Base-by-base conservation (phyloP, 1,139 yeast genomes). In the Sugiyamaella xylanicola region DNA sequence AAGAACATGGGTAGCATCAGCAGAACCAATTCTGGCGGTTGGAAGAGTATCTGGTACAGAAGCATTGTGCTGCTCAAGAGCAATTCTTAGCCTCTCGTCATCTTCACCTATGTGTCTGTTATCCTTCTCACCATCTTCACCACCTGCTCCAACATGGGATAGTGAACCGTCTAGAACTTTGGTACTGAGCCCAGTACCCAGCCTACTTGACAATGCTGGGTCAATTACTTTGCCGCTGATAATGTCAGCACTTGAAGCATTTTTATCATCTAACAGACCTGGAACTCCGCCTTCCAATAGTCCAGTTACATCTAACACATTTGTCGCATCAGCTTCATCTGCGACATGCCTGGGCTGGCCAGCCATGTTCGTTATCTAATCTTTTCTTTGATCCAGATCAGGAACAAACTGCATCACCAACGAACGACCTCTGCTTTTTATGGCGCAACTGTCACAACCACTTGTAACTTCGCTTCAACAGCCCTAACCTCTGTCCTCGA, bases 31-130 rank as follows among this genome's bases (percentile, higher is more conserved):
- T 25, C 29, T 25, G 8, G 29, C 9, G 8, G 27, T 20, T 16
- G 42, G 25, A 9, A n/a, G n/a, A n/a, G n/a, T n/a, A n/a, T n/a
- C n/a, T n/a, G n/a, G n/a, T n/a, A n/a, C n/a, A n/a, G n/a, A n/a
- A n/a, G 53, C 46, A 19, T 41, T 49, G 19, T 49, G 53, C 13
- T 49, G 53, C 19, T 49, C 42, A 5, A 49, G 53, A 41, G 47
- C 53, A 20, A 49, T 19, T 35, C 47, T 27, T 13, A 49, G 29
- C 16, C 47, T 32, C n/a, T 44, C 22, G 20, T 40, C 51, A 15
- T 48, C 51, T 11, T 39, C 39, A n/a, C n/a, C n/a, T n/a, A n/a
- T n/a, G n/a, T n/a, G n/a, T n/a, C n/a, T n/a, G n/a, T n/a, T n/a
- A n/a, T n/a, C n/a, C n/a, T n/a, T n/a, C n/a, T n/a, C n/a, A n/a